Evolutionary conservation across 345 rosid genomes (phyloP).

Genomic region (Dipteronia dyeriana): DNA sequence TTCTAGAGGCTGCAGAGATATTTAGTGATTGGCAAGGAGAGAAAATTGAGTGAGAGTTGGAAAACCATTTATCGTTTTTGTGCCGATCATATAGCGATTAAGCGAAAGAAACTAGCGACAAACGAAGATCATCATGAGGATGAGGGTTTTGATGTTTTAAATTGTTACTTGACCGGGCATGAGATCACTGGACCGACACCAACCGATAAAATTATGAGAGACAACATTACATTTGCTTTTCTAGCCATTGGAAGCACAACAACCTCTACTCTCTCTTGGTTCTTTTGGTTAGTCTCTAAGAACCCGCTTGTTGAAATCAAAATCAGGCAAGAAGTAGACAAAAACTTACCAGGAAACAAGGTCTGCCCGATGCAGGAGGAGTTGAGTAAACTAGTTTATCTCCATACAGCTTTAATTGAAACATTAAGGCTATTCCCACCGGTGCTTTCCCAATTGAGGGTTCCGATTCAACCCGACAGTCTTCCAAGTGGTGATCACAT

Average conservation of each 20-base stretch:
- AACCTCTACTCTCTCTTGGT: conserved; percentile 39
- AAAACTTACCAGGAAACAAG: neutral
- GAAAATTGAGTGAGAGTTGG: conserved; percentile 2
- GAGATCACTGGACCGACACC: neutral
- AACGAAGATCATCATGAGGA: neutral
- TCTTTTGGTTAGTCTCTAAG: conserved; percentile 38
- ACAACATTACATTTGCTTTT: conserved; percentile 27
- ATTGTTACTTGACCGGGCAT: conserved; percentile 13
- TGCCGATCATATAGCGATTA: neutral
- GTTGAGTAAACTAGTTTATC: conserved; percentile 34
- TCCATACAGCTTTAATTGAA: conserved; percentile 40
- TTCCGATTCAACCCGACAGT: neutral
- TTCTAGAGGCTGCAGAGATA: conserved; percentile 22
- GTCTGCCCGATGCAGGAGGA: neutral
- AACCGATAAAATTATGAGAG: conserved; percentile 21
- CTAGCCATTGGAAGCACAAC: conserved; percentile 36
- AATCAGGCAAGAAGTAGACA: conserved; percentile 33
- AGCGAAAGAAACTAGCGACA: neutral
- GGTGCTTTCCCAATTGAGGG: conserved; percentile 9
- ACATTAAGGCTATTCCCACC: conserved; percentile 34
- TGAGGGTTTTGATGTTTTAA: neutral
- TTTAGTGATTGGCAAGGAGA: conserved; percentile 22
- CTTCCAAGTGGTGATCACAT: conserved; percentile 31
- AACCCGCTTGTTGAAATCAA: conserved; percentile 22
- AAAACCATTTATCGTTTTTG: neutral